phyloP scores from a whole-genome alignment of 2,329 filamentous ascomycete species.

The Colletotrichum destructivum region DNA sequence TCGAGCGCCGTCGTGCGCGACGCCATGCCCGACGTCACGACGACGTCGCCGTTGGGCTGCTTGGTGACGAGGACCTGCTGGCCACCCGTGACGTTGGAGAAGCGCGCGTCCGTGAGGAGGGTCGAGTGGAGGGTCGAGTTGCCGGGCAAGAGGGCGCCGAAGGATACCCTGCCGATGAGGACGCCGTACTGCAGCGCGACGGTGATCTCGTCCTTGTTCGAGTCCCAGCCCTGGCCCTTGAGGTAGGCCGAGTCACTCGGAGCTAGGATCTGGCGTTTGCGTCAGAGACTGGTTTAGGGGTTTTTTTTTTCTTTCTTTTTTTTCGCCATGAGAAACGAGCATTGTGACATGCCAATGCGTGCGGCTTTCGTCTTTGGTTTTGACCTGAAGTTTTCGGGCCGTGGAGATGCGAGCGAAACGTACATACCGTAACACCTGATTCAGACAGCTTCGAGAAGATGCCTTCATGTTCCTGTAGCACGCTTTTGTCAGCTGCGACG shows the following conservation, averaged over 20 bases:
- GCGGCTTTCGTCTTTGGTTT: too few relatives aligned
- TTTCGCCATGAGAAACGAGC: too few relatives aligned
- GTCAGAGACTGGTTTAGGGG: too few relatives aligned
- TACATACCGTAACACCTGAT: constrained; percentile 60
- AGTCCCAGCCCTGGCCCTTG: constrained; percentile 51
- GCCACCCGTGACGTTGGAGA: constrained; percentile 65
- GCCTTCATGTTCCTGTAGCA: constrained; percentile 57
- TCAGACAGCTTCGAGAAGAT: constrained; percentile 61
- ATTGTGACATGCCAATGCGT: constrained; percentile 7
- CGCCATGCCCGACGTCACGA: constrained; percentile 51
- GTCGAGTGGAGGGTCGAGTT: constrained; percentile 59
- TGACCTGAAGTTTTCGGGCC: background rate
- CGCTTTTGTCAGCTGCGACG: constrained; percentile 5
- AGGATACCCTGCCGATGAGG: constrained; percentile 65
- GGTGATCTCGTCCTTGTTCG: constrained; percentile 60
- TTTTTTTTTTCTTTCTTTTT: too few relatives aligned
- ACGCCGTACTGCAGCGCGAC: constrained; percentile 73
- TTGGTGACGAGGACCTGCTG: constrained; percentile 64
- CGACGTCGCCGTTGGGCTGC: constrained; percentile 54
- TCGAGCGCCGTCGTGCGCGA: constrained; percentile 59
- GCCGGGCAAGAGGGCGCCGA: constrained; percentile 54
- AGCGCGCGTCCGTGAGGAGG: constrained; percentile 59
- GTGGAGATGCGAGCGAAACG: background rate
- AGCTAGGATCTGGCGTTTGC: constrained; percentile 62
- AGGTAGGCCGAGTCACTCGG: constrained; percentile 72